Conservation (phyloP, 768 basidiomycete genomes). For the Gelatoporia subvermispora region DNA sequence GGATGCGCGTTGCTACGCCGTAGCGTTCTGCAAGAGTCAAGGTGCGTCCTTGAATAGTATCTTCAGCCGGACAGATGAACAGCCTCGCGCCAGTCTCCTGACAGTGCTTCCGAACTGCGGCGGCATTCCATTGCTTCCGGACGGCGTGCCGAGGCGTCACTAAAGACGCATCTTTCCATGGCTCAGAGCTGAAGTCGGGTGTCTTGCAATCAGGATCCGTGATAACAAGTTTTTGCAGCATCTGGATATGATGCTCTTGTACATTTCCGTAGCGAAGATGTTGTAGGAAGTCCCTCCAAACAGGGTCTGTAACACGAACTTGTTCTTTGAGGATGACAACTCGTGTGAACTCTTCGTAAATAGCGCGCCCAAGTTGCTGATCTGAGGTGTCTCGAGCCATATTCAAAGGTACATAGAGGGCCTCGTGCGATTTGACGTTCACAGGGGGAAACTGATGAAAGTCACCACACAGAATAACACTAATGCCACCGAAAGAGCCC, state of each 20-base stretch:
- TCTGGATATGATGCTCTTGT: slow-evolving; percentile 21
- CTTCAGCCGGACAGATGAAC: slow-evolving; percentile 27
- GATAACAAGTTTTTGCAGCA: slow-evolving; percentile 23
- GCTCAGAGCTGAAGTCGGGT: slow-evolving; percentile 20
- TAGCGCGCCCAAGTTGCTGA: neutral
- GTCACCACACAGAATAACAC: slow-evolving; percentile 37
- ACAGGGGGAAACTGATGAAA: slow-evolving; percentile 46
- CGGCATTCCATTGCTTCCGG: slow-evolving; percentile 32
- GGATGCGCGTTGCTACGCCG: slow-evolving; percentile 1
- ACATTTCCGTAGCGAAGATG: slow-evolving; percentile 23
- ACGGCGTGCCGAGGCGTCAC: slow-evolving; percentile 36
- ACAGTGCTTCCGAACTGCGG: slow-evolving; percentile 18
- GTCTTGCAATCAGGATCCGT: slow-evolving; percentile 8
- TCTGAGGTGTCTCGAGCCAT: neutral
- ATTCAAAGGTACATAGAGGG: slow-evolving; percentile 18
- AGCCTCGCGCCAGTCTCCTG: slow-evolving; percentile 7
- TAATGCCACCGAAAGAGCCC: slow-evolving; percentile 37
- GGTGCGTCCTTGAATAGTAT: slow-evolving; percentile 14
- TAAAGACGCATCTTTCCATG: slow-evolving; percentile 31
- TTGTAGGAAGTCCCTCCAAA: slow-evolving; percentile 28
- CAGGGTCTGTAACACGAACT: no score
- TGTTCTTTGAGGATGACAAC: slow-evolving; percentile 35
- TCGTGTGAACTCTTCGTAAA: slow-evolving; percentile 14
- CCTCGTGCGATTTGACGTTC: slow-evolving; percentile 7
- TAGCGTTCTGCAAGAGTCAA: slow-evolving; percentile 11